Base-by-base conservation (phyloP, 257 asterid genomes). In the Nicotiana sylvestris region DNA sequence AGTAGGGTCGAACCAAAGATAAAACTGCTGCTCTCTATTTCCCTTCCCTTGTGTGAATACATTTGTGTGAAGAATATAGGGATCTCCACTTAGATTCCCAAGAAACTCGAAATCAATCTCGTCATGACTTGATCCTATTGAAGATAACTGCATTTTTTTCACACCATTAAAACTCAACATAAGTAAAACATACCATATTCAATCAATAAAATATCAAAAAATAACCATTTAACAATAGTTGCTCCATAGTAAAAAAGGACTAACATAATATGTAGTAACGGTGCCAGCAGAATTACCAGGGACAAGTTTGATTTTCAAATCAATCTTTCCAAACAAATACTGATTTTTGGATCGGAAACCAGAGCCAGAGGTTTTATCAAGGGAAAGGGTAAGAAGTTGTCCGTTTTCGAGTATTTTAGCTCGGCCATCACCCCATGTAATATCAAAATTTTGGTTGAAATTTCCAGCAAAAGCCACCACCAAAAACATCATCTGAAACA, bases 61-160 rank as follows among this genome's bases (percentile, higher is more conserved):
- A 72, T 72, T 72, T 46, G 78, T 72, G 18, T 72, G 78, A 43
- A 72, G 78, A 72, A 72, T 72, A 72, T 72, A 72, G 4, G 78
- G 78, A 6, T 72, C 78, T 21, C 78, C 78, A 72, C 78, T 72
- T 18, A 72, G 8, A 72, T 72, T 72, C 6, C 78, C 78, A 46
- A 72, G 78, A 72, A 72, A 72, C 61, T 72, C 78, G 13, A 72
- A 72, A 18, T 72, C 78, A 25, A 72, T 72, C 78, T 72, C 78
- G 17, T 72, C 78, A 43, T 72, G 78, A 21, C 60, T 72, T 46
- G 78, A 72, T 25, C 78, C 78, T 43, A 72, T 46, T 12, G 78
- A 72, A 10, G 78, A 46, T 21, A 72, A 10, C 78, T 72, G 60
- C 39, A 72, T 46, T 72, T 72, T 12, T 4, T 46, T 8, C 61